Conservation (phyloP, 805 yeast species). For the Vanderwaltozyma polyspora region DNA sequence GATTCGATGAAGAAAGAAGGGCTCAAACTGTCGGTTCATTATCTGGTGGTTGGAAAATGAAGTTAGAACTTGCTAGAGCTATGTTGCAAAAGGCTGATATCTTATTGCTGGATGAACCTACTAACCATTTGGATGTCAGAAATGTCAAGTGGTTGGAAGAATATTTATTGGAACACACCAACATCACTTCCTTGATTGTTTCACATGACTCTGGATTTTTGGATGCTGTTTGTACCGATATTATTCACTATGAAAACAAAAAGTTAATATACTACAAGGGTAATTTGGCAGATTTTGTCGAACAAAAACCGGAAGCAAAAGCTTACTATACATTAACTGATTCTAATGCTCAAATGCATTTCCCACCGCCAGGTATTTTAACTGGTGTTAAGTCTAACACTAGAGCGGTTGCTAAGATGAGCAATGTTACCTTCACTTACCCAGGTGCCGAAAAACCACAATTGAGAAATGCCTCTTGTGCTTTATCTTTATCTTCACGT, state of each 20-base stretch:
- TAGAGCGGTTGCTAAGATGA: slow-evolving; percentile 82
- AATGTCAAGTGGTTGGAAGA: slow-evolving; percentile 93
- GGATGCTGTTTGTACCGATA: slow-evolving; percentile 92
- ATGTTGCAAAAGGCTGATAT: slow-evolving; percentile 97
- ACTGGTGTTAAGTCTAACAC: slow-evolving; percentile 96
- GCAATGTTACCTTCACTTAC: slow-evolving; percentile 75
- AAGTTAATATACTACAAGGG: slow-evolving; percentile 94
- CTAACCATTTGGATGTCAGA: slow-evolving; percentile 91
- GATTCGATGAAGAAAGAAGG: slow-evolving; percentile 84
- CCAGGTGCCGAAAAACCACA: slow-evolving; percentile 87
- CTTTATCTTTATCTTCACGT: slow-evolving; percentile 90
- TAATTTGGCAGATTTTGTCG: slow-evolving; percentile 83
- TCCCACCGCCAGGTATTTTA: slow-evolving; percentile 96
- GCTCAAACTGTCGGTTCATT: slow-evolving; percentile 85
- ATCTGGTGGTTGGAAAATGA: slow-evolving; percentile 99
- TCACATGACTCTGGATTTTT: slow-evolving; percentile 97
- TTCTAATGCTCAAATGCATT: slow-evolving; percentile 87
- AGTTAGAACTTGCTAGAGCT: slow-evolving; percentile 95
- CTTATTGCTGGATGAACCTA: slow-evolving; percentile 90
- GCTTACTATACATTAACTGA: slow-evolving; percentile 91
- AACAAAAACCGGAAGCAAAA: slow-evolving; percentile 90
- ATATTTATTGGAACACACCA: slow-evolving; percentile 67
- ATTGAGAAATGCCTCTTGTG: slow-evolving; percentile 65
- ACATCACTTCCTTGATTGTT: slow-evolving; percentile 88
- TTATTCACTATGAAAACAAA: slow-evolving; percentile 91